phyloP scores from a whole-genome alignment of 371 early-diverging fungal species.

The Batrachochytrium dendrobatidis region DNA sequence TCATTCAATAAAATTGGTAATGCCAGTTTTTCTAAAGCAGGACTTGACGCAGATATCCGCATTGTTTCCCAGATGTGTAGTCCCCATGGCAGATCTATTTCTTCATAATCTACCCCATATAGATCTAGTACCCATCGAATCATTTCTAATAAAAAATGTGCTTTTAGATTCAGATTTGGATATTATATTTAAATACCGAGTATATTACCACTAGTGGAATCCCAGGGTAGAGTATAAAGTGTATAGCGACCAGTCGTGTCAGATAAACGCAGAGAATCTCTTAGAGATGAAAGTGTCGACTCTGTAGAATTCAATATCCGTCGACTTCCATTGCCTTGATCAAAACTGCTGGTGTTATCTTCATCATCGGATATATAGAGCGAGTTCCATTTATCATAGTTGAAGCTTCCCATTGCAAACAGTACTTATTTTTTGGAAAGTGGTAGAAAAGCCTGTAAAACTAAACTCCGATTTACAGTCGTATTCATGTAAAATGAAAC shows the following conservation, averaged over 20 bases:
- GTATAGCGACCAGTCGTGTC: conserved; percentile 7
- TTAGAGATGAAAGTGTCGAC: conserved; percentile 6
- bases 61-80: conserved; percentile 25
- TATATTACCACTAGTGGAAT: conserved; percentile 23
- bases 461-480: no score
- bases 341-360: conserved; percentile 1
- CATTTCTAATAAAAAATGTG: conserved; percentile 14
- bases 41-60: conserved; percentile 20
- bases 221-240: conserved; percentile 27
- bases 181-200: no score
- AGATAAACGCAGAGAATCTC: conserved; percentile 6
- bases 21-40: conserved; percentile 17
- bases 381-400: conserved; percentile 25
- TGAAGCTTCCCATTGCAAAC: no score
- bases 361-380: conserved; percentile 17
- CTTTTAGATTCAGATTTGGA: conserved; percentile 7
- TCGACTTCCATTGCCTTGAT: no score
- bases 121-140: conserved; percentile 35
- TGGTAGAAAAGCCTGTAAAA: no score
- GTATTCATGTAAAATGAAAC: no score
- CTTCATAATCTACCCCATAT: conserved; percentile 28
- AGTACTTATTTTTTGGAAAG: no score
- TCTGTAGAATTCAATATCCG: no score
- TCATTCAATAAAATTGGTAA: conserved; percentile 27
- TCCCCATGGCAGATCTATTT: conserved; percentile 29